Evolutionary conservation across 345 rosid genomes (phyloP), one percentile per base, ranked within the genome.

Genomic region (Jatropha curcas): DNA sequence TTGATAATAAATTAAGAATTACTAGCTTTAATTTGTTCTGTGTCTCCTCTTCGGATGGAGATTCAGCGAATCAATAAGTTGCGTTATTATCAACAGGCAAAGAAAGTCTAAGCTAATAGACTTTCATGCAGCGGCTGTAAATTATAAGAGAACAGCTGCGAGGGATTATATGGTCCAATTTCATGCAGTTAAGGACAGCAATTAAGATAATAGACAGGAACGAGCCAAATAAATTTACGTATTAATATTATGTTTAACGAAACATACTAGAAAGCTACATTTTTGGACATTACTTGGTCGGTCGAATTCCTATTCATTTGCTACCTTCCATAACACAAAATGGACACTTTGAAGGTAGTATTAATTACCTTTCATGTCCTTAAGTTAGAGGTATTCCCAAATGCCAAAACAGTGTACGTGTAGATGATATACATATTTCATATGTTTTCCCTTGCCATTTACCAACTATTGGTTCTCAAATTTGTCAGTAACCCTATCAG

Each of bases 161-260:
- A 22, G n/a, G 70, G 64, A 37, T 65, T 79, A 73, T 83, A 72
- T 65, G 25, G 56, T 27, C 68, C 12, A 56, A 35, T 34, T 45
- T 68, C 71, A 63, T 62, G 71, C 67, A 53, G 73, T 77, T 34
- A 19, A 8, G 60, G 76, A 75, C 71, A 56, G 27, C 39, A 60
- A 39, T 63, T 41, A 53, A 64, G 56, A 67, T 60, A 71, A 67
- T 71, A 58, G 50, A 77, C 74, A 68, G 76, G 66, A 74, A 74
- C 24, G 22, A 55, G 59, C 62, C 78, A 43, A 67, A 31, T 30
- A n/a, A 72, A 39, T 39, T 58, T 53, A 63, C 34, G 31, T 52
- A 11, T 41, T 27, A 71, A n/a, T n/a, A n/a, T n/a, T n/a, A n/a
- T 50, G 39, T 35, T 52, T 63, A 31, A 65, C 48, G 24, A 52